Conservation (phyloP, 1,284 basidiomycete genomes). For the Puccinia sorghi region DNA sequence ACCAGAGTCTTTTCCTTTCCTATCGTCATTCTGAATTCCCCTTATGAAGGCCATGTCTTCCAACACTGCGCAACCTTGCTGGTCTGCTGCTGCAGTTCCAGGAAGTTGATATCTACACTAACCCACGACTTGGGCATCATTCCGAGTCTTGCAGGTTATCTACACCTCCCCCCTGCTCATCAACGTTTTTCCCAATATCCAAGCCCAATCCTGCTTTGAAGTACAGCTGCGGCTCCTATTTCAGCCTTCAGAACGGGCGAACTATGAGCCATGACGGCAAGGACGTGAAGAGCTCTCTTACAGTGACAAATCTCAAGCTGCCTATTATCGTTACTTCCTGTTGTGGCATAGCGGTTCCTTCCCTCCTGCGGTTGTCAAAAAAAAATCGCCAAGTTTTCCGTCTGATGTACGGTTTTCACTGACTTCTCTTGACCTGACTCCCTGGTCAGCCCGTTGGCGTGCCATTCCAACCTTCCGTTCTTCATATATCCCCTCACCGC, state of each 20-base stretch:
- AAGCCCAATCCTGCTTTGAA: constrained; percentile 9
- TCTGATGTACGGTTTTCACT: not conserved
- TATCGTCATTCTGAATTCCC: not conserved
- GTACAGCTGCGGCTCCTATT: not conserved
- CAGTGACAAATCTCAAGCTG: constrained; percentile 1
- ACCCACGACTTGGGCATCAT: not conserved
- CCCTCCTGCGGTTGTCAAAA: not conserved
- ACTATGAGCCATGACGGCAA: not conserved
- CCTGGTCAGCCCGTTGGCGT: constrained; percentile 12
- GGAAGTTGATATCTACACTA: not conserved
- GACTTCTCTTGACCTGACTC: constrained; percentile 1
- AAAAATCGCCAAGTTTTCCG: not conserved
- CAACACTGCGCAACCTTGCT: not conserved
- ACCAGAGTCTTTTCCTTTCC: not conserved
- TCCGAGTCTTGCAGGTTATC: constrained; percentile 16
- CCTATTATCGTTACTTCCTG: not conserved
- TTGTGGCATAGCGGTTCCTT: constrained; percentile 18
- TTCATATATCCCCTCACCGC: not conserved
- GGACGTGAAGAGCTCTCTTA: not conserved
- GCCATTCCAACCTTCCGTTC: constrained; percentile 16
- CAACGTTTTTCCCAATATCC: not conserved
- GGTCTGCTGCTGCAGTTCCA: not conserved
- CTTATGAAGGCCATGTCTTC: not conserved
- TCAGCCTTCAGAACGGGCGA: not conserved
- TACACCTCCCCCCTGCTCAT: not conserved